phyloP scores from a whole-genome alignment of 805 yeast species.

The Wickerhamomyces xylosicus region DNA sequence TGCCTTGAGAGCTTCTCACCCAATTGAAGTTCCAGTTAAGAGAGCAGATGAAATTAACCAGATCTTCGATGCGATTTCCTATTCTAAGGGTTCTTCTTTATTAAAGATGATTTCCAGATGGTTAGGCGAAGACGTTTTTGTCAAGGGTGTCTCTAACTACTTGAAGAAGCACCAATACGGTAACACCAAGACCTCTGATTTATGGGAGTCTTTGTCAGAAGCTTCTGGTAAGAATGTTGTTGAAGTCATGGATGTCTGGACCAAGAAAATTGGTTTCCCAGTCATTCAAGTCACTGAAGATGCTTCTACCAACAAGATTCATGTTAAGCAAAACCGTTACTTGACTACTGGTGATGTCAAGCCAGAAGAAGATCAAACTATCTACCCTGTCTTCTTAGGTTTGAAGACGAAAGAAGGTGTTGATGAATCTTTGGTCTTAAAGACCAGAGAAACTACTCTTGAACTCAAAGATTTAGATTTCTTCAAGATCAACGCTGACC shows the following conservation, averaged over 20 bases:
- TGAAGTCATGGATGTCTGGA: conserved; percentile 72
- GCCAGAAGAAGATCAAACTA: conserved; percentile 58
- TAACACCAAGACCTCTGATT: conserved; percentile 65
- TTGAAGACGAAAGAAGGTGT: conserved; percentile 47
- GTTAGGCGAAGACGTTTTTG: conserved; percentile 69
- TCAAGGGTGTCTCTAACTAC: conserved; percentile 72
- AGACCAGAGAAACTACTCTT: conserved; percentile 36
- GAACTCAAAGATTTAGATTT: conserved; percentile 35
- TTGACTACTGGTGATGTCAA: conserved; percentile 70
- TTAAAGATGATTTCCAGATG: conserved; percentile 73
- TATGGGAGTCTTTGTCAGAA: conserved; percentile 64
- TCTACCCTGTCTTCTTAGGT: conserved; percentile 66
- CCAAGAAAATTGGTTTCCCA: conserved; percentile 71
- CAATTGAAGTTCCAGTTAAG: conserved; percentile 75
- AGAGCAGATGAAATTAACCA: conserved; percentile 74
- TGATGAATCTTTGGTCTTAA: conserved; percentile 49
- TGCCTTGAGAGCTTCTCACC: conserved; percentile 75
- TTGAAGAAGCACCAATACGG: conserved; percentile 69
- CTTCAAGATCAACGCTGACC: conserved; percentile 65
- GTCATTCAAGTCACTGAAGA: conserved; percentile 56
- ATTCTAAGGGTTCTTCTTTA: conserved; percentile 71
- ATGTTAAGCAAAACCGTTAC: conserved; percentile 63
- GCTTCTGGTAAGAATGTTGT: conserved; percentile 68
- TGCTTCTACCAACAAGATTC: conserved; percentile 30
- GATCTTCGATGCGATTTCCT: conserved; percentile 78